phyloP scores from a whole-genome alignment of 1,284 basidiomycete genomes.

The Leccinum angustisporum region DNA sequence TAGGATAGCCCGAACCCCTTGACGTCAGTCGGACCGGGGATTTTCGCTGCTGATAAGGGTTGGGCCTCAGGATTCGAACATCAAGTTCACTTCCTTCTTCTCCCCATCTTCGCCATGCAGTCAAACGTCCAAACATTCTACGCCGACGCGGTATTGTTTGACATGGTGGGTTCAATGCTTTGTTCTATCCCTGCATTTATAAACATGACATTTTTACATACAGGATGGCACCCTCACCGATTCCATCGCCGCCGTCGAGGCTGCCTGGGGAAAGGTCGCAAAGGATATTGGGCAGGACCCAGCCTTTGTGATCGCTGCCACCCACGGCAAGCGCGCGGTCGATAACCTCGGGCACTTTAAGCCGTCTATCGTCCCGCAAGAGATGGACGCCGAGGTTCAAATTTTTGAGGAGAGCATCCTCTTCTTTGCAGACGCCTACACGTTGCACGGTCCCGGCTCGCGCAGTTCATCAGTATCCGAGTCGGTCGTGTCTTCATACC shows the following conservation, averaged over 20 bases:
- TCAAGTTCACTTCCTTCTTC: not conserved
- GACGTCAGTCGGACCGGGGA: no score
- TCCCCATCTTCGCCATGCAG: constrained; percentile 20
- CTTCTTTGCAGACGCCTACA: constrained; percentile 69
- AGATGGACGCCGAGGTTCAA: constrained; percentile 69
- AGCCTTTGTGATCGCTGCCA: constrained; percentile 64
- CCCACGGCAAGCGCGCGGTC: constrained; percentile 73
- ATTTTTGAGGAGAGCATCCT: constrained; percentile 72
- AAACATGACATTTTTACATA: constrained; percentile 18
- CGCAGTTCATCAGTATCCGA: constrained; percentile 25
- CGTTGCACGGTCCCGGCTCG: constrained; percentile 43
- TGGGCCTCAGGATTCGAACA: constrained; percentile 15
- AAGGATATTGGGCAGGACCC: constrained; percentile 68
- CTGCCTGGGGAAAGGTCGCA: constrained; percentile 77
- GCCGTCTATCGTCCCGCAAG: constrained; percentile 54
- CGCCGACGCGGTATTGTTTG: constrained; percentile 68
- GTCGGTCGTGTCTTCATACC: constrained; percentile 8
- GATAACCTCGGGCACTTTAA: constrained; percentile 65
- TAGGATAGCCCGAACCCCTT: no score
- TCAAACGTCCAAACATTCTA: constrained; percentile 38
- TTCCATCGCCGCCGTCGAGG: constrained; percentile 76
- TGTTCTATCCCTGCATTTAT: not conserved
- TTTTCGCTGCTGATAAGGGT: no score
- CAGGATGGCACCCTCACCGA: constrained; percentile 75
- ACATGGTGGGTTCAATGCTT: constrained; percentile 62